Conservation (phyloP, 2,329 filamentous ascomycete species). For the Hypoxylon sp. region DNA sequence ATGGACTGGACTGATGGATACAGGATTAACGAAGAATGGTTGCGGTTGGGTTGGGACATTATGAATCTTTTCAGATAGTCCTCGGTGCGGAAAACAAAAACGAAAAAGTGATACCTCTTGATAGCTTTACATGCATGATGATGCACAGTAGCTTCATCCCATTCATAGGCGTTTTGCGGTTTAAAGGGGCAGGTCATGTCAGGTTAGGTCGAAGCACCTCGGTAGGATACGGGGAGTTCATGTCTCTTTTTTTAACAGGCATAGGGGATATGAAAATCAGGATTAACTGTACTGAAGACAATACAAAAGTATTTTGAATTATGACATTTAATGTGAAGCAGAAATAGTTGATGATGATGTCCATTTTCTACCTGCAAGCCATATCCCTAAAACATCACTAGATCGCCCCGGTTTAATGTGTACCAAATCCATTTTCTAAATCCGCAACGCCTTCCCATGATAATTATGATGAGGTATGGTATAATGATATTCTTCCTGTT, state of each 20-base stretch:
- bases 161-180: constrained; percentile 41
- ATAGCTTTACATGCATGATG: constrained; percentile 39
- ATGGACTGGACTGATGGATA: constrained; percentile 5
- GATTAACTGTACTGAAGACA: not conserved
- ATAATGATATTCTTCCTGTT: not conserved
- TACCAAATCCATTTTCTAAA: constrained; percentile 29
- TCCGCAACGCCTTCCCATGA: constrained; percentile 31
- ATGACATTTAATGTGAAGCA: not conserved
- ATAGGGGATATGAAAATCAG: constrained; percentile 13
- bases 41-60: constrained; percentile 18
- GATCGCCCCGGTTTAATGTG: not conserved
- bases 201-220: constrained; percentile 19
- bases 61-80: constrained; percentile 38
- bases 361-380: constrained; percentile 14
- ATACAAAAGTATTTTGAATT: constrained; percentile 3
- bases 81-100: constrained; percentile 37
- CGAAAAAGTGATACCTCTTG: constrained; percentile 45
- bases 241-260: constrained; percentile 28
- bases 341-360: constrained; percentile 6
- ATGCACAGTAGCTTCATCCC: constrained; percentile 40
- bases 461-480: constrained; percentile 1
- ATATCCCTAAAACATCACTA: not conserved
- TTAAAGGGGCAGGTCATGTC: constrained; percentile 38
- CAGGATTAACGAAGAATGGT: constrained; percentile 11
- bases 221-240: constrained; percentile 21